Evolutionary conservation across 495 filamentous ascomycete species (phyloP).

Genomic region (Podospora australis): DNA sequence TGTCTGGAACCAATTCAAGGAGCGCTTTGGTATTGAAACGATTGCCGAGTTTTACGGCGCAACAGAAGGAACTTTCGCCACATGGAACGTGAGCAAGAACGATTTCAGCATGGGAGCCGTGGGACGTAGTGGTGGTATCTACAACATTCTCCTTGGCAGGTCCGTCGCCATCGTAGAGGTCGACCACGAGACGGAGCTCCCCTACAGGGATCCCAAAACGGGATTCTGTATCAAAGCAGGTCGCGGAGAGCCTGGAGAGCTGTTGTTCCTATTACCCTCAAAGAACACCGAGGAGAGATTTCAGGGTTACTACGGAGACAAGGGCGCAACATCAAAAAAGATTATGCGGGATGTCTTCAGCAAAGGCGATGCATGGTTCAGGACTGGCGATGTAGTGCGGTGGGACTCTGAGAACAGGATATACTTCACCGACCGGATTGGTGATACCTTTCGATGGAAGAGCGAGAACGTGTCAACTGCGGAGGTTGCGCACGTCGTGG

Average conservation of each 20-base stretch:
- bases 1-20: slow-evolving; percentile 82
- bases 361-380: slow-evolving; percentile 82
- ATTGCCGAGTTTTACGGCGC: slow-evolving; percentile 88
- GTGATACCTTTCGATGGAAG: slow-evolving; percentile 96
- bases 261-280: slow-evolving; percentile 68
- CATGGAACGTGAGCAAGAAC: slow-evolving; percentile 73
- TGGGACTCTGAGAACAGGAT: slow-evolving; percentile 65
- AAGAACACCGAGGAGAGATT: slow-evolving; percentile 58
- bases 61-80: slow-evolving; percentile 68
- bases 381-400: slow-evolving; percentile 75
- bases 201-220: slow-evolving; percentile 63
- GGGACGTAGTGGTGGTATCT: slow-evolving; percentile 65
- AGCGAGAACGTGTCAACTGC: slow-evolving; percentile 85
- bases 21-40: slow-evolving; percentile 74
- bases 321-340: slow-evolving; percentile 66
- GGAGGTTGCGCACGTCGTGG: slow-evolving; percentile 71
- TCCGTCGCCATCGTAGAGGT: slow-evolving; percentile 58
- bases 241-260: slow-evolving; percentile 66
- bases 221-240: slow-evolving; percentile 60
- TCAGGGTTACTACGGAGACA: slow-evolving; percentile 84
- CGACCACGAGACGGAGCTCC: slow-evolving; percentile 65
- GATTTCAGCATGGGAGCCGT: slow-evolving; percentile 73
- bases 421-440: slow-evolving; percentile 85
- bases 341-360: slow-evolving; percentile 69
- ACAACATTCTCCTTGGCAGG: slow-evolving; percentile 45